These are phyloP conservation scores for Scytalidium sp. DNA, from an alignment of 2,329 filamentous ascomycete species.

Conservation along the genomic window DNA sequence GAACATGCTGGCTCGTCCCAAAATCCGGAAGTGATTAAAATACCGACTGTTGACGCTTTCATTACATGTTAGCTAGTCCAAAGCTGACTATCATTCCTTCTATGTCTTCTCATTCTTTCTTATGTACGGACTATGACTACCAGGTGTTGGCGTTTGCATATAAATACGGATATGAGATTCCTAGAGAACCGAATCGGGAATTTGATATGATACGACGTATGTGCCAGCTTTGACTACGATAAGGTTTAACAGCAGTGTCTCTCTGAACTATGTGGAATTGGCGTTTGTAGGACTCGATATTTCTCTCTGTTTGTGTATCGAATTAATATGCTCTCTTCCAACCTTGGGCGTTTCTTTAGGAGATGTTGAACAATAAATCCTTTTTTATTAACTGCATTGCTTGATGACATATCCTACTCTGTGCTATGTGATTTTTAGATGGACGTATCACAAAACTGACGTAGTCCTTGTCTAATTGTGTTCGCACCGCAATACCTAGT, in stretches of 20 bases:
- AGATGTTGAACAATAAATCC: no score
- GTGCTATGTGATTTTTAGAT: no score
- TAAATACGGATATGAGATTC: neutral
- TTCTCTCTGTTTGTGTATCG: neutral
- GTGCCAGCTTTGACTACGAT: neutral
- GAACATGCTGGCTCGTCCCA: slow-evolving; percentile 59
- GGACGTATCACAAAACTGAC: no score
- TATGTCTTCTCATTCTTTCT: neutral
- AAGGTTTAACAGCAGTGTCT: neutral
- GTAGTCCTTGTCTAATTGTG: no score
- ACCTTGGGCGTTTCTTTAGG: neutral
- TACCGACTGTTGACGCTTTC: neutral
- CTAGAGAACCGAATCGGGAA: neutral
- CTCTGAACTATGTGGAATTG: neutral
- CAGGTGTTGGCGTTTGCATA: neutral
- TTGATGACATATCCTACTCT: no score
- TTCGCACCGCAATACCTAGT: no score
- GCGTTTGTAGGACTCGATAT: neutral
- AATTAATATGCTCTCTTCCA: neutral
- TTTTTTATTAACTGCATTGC: no score
- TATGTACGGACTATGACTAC: neutral
- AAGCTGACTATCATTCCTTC: neutral
- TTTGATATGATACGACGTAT: neutral
- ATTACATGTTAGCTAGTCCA: neutral
- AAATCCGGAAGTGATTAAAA: slow-evolving; percentile 46